Evolutionary conservation across 1,284 basidiomycete species (phyloP).

Genomic region (Apiotrichum mycotoxinovorans): DNA sequence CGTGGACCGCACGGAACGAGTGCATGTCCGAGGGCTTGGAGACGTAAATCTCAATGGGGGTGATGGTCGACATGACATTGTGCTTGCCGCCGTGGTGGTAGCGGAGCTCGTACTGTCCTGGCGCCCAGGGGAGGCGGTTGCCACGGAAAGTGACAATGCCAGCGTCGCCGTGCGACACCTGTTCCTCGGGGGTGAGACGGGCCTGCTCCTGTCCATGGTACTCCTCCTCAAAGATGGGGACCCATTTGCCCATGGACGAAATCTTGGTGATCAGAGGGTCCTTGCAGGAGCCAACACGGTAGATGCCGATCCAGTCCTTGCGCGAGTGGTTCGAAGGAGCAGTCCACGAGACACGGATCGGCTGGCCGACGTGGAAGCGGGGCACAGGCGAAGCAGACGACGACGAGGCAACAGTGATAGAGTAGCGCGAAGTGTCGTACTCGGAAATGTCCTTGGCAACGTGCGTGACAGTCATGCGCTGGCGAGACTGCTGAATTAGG

Average conservation of each 20-base stretch:
- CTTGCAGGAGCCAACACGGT: constrained; percentile 82
- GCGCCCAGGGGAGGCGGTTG: constrained; percentile 76
- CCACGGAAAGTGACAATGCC: constrained; percentile 74
- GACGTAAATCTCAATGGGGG: constrained; percentile 75
- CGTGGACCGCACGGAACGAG: constrained; percentile 61
- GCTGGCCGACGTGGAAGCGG: constrained; percentile 84
- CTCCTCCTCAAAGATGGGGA: constrained; percentile 83
- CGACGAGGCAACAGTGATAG: constrained; percentile 57
- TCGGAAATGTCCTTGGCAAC: constrained; percentile 73
- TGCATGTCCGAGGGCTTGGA: constrained; percentile 52
- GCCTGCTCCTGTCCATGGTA: constrained; percentile 83
- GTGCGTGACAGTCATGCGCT: constrained; percentile 83
- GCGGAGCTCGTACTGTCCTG: constrained; percentile 80
- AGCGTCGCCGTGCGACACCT: constrained; percentile 49
- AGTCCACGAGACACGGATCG: constrained; percentile 80
- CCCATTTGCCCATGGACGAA: constrained; percentile 87
- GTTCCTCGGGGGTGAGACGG: constrained; percentile 41
- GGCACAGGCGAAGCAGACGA: constrained; percentile 46
- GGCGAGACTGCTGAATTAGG: constrained; percentile 82
- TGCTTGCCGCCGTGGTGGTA: constrained; percentile 88
- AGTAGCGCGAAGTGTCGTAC: constrained; percentile 76
- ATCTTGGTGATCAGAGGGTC: constrained; percentile 77
- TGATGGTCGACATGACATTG: constrained; percentile 82
- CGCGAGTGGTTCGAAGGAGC: constrained; percentile 83
- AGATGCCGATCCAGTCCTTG: constrained; percentile 97